phyloP scores from a whole-genome alignment of 2,329 filamentous ascomycete species.

The Ascochyta pisi region DNA sequence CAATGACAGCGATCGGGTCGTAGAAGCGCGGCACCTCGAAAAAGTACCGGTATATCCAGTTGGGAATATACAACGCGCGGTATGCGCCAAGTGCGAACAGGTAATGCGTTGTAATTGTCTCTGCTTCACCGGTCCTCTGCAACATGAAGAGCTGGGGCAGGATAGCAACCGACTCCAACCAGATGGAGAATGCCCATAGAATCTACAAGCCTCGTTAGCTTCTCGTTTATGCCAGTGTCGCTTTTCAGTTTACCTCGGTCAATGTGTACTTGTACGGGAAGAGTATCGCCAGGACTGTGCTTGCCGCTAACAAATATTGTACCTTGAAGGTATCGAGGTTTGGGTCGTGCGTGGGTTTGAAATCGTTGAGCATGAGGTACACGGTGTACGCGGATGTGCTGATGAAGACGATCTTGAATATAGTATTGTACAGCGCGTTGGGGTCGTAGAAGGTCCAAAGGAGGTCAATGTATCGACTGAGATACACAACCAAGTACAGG shows the following conservation, averaged over 20 bases:
- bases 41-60: constrained; percentile 94
- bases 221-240: neutral
- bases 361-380: constrained; percentile 97
- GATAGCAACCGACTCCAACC: constrained; percentile 96
- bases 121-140: constrained; percentile 94
- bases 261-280: constrained; percentile 85
- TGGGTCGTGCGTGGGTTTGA: constrained; percentile 96
- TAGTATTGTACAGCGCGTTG: constrained; percentile 77
- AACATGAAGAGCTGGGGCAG: constrained; percentile 98
- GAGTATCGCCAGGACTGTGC: constrained; percentile 77
- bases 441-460: constrained; percentile 83
- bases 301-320: constrained; percentile 87
- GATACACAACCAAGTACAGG: constrained; percentile 91
- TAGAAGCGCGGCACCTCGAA: constrained; percentile 71
- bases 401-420: constrained; percentile 97
- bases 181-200: constrained; percentile 97
- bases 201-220: constrained; percentile 63
- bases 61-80: constrained; percentile 94
- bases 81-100: constrained; percentile 92
- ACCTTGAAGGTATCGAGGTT: constrained; percentile 98
- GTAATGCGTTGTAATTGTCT: constrained; percentile 99
- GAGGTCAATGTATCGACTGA: constrained; percentile 90
- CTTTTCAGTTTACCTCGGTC: constrained; percentile 61
- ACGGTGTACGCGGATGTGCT: constrained; percentile 88
- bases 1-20: constrained; percentile 86